These are phyloP conservation scores for Aspergillus kassunensis DNA, from an alignment of 495 filamentous ascomycete genomes.

Conservation along the genomic window DNA sequence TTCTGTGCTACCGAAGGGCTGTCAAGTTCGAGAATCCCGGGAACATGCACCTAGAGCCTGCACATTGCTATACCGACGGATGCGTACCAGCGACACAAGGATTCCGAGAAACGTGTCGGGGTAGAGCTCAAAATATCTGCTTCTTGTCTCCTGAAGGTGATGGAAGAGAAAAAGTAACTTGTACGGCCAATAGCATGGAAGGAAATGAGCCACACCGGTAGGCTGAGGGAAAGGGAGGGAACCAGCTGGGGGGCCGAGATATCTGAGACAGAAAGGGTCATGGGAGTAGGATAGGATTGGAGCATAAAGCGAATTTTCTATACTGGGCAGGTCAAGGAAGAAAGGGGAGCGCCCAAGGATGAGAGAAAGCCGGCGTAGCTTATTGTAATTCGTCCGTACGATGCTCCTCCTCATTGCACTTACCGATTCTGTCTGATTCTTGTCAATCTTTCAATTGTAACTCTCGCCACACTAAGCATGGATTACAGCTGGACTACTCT, in stretches of 20 bases:
- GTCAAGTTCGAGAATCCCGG: conserved; percentile 10
- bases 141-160: neutral
- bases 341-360: conserved; percentile 7
- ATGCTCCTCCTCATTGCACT: too few relatives aligned
- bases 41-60: conserved; percentile 11
- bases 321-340: conserved; percentile 5
- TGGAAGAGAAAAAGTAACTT: conserved; percentile 4
- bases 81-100: conserved; percentile 10
- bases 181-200: conserved; percentile 1
- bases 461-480: conserved; percentile 20
- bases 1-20: conserved; percentile 8
- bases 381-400: too few relatives aligned
- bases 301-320: conserved; percentile 7
- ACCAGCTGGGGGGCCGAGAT: neutral
- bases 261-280: neutral
- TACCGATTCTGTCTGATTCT: neutral
- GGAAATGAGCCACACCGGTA: conserved; percentile 4
- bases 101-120: neutral
- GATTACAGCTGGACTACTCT: neutral
- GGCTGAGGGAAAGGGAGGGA: neutral
- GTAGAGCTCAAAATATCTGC: conserved; percentile 1
- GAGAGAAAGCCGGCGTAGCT: too few relatives aligned
- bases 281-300: neutral
- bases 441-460: neutral
- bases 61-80: conserved; percentile 3